Base-by-base conservation (phyloP, 768 basidiomycete species). In the Aureoboletus auriporus region DNA sequence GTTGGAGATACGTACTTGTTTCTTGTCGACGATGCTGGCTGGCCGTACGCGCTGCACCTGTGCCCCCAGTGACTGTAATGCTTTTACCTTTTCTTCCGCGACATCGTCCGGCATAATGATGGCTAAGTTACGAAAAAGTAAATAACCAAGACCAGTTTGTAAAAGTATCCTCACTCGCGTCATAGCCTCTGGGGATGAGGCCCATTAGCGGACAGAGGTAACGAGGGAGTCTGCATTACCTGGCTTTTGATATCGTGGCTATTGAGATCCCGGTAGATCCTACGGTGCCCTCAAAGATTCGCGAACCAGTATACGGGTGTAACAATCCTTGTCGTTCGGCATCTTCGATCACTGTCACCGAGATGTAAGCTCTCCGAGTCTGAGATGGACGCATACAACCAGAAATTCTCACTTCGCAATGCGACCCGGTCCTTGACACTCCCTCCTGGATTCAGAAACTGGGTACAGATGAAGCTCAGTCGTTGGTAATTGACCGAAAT, bases 351-450 rank as follows among this genome's bases (percentile, higher is more conserved):
- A 98, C 95, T 98, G 62, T 14, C 26, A 14, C 29, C 5, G 26
- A 23, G n/a, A 20, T 6, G 30, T 41, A 10, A 49, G 39, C 35
- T 29, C 41, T 41, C 1, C 16, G 10, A 20, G 23, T 41, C 1
- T n/a, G 10, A 20, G 23, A 46, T 52, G 17, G 28, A 41, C 35
- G 51, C 31, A 42, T 41, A 50, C 39, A 17, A 11, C 5, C 8
- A n/a, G n/a, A 6, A 0, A 8, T 14, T 56, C 81, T 51, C 60
- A 96, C 94, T 91, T 66, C 83, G 79, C 51, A 97, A 66, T 0
- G 94, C 95, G n/a, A 98, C 95, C 28, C 96, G 82, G 66, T 99
- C 96, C 66, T 99, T 99, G 42, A 97, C 89, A 46, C 94, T 97
- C 35, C 96, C 96, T 23, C 95, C 95, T 1, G 96, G 95, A 67